Percentiles rank a stretch among this genome's conserved stretches.
These are phyloP conservation scores for Pinus albicaulis DNA, from an alignment of 75 land plant genomes.

Conservation along the genomic window DNA sequence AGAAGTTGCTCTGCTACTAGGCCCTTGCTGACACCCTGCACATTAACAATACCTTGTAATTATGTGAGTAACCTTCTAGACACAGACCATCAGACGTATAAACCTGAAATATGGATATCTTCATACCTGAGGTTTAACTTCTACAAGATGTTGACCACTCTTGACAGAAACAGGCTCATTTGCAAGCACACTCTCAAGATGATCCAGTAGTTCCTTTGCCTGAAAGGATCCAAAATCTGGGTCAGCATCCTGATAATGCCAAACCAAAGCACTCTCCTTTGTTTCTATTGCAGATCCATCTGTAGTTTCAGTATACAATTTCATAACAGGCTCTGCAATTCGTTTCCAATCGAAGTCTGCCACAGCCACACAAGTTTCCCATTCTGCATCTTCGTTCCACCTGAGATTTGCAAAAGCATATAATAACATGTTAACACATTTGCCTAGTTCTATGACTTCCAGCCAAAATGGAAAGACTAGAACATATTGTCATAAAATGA, in stretches of 20 bases:
- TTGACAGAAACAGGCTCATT: slow-evolving; percentile 40
- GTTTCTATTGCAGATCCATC: slow-evolving; percentile 27
- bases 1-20: slow-evolving; percentile 59
- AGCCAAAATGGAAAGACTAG: slow-evolving; percentile 1
- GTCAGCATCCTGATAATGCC: slow-evolving; percentile 29
- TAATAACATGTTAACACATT: background rate
- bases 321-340: slow-evolving; percentile 27
- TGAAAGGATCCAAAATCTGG: slow-evolving; percentile 37
- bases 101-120: background rate
- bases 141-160: slow-evolving; percentile 33
- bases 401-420: slow-evolving; percentile 2
- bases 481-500: background rate
- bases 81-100: background rate
- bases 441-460: background rate
- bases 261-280: slow-evolving; percentile 32
- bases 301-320: slow-evolving; percentile 21
- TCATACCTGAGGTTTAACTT: slow-evolving; percentile 34
- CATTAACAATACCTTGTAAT: background rate
- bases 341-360: slow-evolving; percentile 27
- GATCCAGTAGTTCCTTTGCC: slow-evolving; percentile 33
- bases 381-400: slow-evolving; percentile 17
- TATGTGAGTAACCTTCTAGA: background rate
- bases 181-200: slow-evolving; percentile 39
- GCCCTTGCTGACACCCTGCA: slow-evolving; percentile 78
- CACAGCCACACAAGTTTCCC: slow-evolving; percentile 24